phyloP scores from a whole-genome alignment of 495 filamentous ascomycete species.

The Neurospora sp. region DNA sequence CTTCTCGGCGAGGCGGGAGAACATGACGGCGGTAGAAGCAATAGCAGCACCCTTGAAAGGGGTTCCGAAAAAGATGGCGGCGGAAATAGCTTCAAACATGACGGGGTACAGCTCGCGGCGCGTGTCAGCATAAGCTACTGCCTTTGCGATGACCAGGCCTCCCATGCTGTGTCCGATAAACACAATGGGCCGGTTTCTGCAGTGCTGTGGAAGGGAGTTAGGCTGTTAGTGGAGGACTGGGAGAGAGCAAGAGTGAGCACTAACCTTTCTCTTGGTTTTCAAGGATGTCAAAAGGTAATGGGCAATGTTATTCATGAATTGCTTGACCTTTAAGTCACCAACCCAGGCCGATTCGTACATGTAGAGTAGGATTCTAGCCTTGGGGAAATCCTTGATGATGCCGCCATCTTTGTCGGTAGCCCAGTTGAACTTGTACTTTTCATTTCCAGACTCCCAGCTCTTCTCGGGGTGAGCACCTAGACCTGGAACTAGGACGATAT shows the following conservation, averaged over 20 bases:
- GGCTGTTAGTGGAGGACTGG: conserved; percentile 8
- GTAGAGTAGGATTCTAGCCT: neutral
- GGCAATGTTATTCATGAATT: conserved; percentile 3
- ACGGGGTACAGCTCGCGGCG: conserved; percentile 17
- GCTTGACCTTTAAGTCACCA: neutral
- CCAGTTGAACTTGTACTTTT: neutral
- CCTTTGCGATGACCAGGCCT: conserved; percentile 47
- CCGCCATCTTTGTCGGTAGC: neutral
- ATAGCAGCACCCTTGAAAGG: conserved; percentile 23
- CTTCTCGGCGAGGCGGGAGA: conserved; percentile 19
- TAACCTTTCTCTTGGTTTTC: neutral
- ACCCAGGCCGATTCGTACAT: neutral
- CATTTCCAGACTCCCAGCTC: neutral
- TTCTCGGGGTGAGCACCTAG: neutral
- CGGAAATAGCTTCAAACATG: conserved; percentile 27
- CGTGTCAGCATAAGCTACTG: conserved; percentile 11
- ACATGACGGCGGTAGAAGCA: conserved; percentile 21
- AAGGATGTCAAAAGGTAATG: conserved; percentile 3
- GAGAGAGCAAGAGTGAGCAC: conserved; percentile 4
- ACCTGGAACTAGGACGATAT: neutral
- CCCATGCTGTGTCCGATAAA: conserved; percentile 50
- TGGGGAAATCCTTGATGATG: neutral
- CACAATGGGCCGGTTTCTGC: neutral
- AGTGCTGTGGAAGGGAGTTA: conserved; percentile 8
- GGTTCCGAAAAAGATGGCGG: conserved; percentile 27